phyloP scores from a whole-genome alignment of 202 grass and related monocot genomes.

The Bolboschoenoplectus hybrid region DNA sequence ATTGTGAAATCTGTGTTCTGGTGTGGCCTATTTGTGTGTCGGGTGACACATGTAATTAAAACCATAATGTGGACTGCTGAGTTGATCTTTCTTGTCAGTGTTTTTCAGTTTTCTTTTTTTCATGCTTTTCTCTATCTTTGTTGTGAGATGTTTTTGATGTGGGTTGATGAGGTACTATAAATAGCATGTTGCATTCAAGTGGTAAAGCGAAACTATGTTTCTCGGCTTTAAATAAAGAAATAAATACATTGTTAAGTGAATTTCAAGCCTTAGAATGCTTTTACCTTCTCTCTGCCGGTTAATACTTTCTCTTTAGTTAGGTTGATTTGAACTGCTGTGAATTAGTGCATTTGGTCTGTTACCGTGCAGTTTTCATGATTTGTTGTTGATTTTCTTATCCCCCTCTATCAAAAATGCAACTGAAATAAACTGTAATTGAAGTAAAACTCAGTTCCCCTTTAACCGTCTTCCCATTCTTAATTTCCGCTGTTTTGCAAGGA shows the following conservation, averaged over 20 bases:
- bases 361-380: background rate
- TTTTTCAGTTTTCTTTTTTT: background rate
- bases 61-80: background rate
- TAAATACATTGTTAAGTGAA: background rate
- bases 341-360: background rate
- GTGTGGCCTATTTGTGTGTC: background rate
- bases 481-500: background rate
- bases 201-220: background rate
- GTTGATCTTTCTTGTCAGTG: background rate
- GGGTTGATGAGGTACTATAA: background rate
- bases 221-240: background rate
- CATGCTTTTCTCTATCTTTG: background rate
- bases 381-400: background rate
- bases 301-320: background rate
- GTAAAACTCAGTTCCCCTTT: background rate
- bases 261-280: background rate
- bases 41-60: background rate
- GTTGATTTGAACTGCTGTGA: background rate
- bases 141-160: background rate
- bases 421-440: background rate
- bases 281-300: background rate
- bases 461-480: background rate
- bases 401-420: background rate
- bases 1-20: conserved; percentile 6
- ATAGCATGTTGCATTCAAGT: background rate